Evolutionary conservation across 768 basidiomycete genomes (phyloP), one percentile per base, ranked within the genome.

Genomic region (Amanita molliuscula): DNA sequence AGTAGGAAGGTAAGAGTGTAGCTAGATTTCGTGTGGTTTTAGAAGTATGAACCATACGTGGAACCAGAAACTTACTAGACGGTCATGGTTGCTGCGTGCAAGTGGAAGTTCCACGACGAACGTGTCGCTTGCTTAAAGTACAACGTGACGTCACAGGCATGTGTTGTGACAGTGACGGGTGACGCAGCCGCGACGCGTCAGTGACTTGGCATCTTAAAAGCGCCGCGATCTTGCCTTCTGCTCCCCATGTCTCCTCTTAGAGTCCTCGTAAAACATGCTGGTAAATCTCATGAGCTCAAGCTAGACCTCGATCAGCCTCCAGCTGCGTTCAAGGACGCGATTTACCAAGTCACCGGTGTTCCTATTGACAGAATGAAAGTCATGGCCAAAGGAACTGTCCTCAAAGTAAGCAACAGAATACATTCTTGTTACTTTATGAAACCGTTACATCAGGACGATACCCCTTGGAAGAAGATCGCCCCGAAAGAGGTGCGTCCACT

Each of bases 321-420:
- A 2, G 59, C 70, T 13, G 77, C 67, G 11, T 94, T 98, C 76
- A 97, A 96, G 64, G 79, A 90, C 54, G 72, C 79, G 4, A 73
- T 98, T 29, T 88, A 87, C 59, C 76, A 83, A 37, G 69, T 74
- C 41, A 97, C 93, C 0, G 92, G 91, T 6, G 85, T 98, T 2
- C 92, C 89, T 3, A 66, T 79, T 31, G 91, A 95, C 61, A 76
- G 93, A 43, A 94, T 96, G 90, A 99, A 98, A 69, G 85, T 98
- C 55, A 93, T 96, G 87, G 76, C 94, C 63, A 97, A 96, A 63
- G 88, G 88, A 48, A 88, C 86, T 33, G 74, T 91, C 48, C 77
- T 96, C 59, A 95, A 94, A 79, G 91, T 88, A 59, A 48, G 71
- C 67, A 6, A 13, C 4, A 28, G 45, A 21, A 29, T 0, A 45